Evolutionary conservation across 306 rosid species (phyloP).

Genomic region (Cucurbita pepo): DNA sequence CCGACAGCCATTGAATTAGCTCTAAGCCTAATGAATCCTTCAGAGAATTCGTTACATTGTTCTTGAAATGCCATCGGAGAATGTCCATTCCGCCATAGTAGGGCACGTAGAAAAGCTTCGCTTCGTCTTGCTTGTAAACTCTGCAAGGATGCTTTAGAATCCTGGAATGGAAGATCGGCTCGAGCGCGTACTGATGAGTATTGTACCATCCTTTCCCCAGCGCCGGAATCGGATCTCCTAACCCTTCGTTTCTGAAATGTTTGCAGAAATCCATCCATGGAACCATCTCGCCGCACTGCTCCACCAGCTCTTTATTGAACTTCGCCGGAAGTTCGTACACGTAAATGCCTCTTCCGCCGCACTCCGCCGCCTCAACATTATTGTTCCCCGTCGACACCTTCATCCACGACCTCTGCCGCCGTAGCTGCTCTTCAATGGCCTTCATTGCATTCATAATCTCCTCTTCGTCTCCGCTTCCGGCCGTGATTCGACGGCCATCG

Average conservation of each 20-base stretch:
- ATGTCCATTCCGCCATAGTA: constrained; percentile 44
- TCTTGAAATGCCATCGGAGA: constrained; percentile 46
- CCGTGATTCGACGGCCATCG: neutral
- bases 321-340: constrained; percentile 47
- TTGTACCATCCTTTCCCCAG: constrained; percentile 42
- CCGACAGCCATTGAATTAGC: constrained; percentile 30
- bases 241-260: constrained; percentile 27
- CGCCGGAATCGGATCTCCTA: constrained; percentile 27
- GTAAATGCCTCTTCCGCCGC: constrained; percentile 35
- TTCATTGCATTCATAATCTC: constrained; percentile 21
- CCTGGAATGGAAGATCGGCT: constrained; percentile 38
- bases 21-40: constrained; percentile 34
- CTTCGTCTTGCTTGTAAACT: constrained; percentile 24
- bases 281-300: constrained; percentile 33
- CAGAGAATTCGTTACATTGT: constrained; percentile 25
- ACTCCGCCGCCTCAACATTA: neutral
- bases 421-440: constrained; percentile 34
- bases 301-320: constrained; percentile 44
- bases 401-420: constrained; percentile 24
- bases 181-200: constrained; percentile 43
- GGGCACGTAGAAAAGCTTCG: constrained; percentile 44
- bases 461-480: neutral
- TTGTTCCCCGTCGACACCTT: no score
- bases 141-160: constrained; percentile 41
- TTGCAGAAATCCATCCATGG: constrained; percentile 40